Evolutionary conservation across 345 rosid genomes (phyloP).

Genomic region (Iberis pinnata): DNA sequence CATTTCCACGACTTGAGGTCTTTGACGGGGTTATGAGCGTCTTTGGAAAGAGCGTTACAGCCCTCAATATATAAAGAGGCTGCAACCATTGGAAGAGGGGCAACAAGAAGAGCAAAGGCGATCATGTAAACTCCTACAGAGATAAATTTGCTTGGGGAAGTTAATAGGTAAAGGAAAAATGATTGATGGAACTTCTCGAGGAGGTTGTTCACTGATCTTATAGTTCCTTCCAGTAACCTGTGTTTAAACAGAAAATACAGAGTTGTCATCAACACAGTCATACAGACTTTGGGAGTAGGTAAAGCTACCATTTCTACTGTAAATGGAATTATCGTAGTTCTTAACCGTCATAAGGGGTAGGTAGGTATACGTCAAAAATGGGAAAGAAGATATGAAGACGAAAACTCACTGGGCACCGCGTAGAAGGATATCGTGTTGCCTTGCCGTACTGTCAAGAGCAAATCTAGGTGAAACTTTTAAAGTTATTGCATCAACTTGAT

Average conservation of each 20-base stretch:
- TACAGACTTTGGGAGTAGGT: constrained; percentile 5
- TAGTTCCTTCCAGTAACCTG: constrained; percentile 92
- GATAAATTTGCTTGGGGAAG: constrained; percentile 78
- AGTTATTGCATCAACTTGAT: constrained; percentile 91
- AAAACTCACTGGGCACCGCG: constrained; percentile 64
- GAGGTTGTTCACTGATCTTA: constrained; percentile 86
- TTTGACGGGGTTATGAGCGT: constrained; percentile 21
- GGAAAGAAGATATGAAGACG: constrained; percentile 13
- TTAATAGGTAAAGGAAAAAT: constrained; percentile 75
- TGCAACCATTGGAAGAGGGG: constrained; percentile 82
- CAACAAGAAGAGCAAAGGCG: constrained; percentile 79
- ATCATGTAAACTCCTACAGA: constrained; percentile 97
- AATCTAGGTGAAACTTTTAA: constrained; percentile 65
- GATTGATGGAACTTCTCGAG: constrained; percentile 98
- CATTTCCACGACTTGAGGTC: constrained; percentile 64
- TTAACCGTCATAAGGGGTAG: background rate
- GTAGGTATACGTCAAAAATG: background rate
- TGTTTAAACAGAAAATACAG: constrained; percentile 18
- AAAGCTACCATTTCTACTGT: background rate
- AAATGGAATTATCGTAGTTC: background rate
- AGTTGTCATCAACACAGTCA: background rate
- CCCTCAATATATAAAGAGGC: constrained; percentile 72
- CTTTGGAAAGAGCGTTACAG: constrained; percentile 30
- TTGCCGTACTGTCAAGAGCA: constrained; percentile 39
- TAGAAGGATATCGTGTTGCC: constrained; percentile 58